Percentiles rank a stretch among this genome's conserved stretches.
Conservation (phyloP, 2,329 filamentous ascomycete species). For the Beauveria rudraprayagi region DNA sequence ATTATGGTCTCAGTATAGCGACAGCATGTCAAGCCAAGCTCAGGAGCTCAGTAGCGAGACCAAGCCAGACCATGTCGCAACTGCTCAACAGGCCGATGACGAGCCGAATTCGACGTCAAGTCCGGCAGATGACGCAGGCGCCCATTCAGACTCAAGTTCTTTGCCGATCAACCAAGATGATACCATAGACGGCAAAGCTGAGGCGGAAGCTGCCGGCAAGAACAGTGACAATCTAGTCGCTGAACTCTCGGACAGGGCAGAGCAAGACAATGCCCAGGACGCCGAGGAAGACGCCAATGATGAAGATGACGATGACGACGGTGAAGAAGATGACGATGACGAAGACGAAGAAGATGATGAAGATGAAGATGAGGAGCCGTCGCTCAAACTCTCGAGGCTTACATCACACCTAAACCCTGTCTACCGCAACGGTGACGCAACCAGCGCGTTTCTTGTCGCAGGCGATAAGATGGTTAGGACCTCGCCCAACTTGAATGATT, state of each 20-base stretch:
- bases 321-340: constrained; percentile 42
- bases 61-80: background rate
- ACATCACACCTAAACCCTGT: constrained; percentile 72
- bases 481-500: background rate
- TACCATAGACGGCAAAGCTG: background rate
- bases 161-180: background rate
- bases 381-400: constrained; percentile 83
- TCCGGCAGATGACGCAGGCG: background rate
- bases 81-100: background rate
- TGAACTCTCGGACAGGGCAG: background rate
- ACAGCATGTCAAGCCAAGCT: constrained; percentile 13
- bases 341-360: constrained; percentile 66
- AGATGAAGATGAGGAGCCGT: constrained; percentile 87
- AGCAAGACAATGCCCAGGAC: constrained; percentile 16
- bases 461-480: constrained; percentile 87
- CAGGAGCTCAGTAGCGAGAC: constrained; percentile 10
- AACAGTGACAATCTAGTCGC: background rate
- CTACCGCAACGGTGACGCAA: constrained; percentile 92
- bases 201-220: background rate
- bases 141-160: background rate
- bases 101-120: background rate
- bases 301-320: constrained; percentile 37
- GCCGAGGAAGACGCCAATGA: constrained; percentile 23
- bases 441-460: constrained; percentile 79
- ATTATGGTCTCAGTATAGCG: constrained; percentile 1